phyloP scores from a whole-genome alignment of 2,329 filamentous ascomycete species.

The Cladorrhinum sp. region DNA sequence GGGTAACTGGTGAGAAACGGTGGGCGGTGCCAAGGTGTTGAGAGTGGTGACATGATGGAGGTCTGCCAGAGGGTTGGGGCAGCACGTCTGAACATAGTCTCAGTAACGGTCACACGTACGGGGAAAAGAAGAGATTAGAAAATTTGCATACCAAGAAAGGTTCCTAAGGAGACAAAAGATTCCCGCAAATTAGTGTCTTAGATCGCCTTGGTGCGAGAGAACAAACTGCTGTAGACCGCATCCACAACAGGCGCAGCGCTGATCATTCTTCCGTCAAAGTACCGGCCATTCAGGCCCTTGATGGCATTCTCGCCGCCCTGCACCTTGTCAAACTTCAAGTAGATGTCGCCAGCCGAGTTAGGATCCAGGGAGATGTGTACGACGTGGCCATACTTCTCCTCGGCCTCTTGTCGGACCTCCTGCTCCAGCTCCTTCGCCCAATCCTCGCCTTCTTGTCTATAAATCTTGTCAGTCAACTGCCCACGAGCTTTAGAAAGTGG shows the following conservation, averaged over 20 bases:
- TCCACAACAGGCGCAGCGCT: slow-evolving; percentile 95
- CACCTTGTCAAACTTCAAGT: slow-evolving; percentile 96
- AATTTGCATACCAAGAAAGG: slow-evolving; percentile 27
- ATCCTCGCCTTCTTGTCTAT: slow-evolving; percentile 76
- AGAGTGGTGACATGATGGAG: not conserved
- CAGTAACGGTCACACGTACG: not conserved
- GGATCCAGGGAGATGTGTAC: slow-evolving; percentile 95
- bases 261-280: slow-evolving; percentile 90
- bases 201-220: slow-evolving; percentile 80
- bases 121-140: not conserved
- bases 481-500: not conserved
- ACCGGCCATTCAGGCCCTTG: slow-evolving; percentile 94
- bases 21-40: not conserved
- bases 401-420: slow-evolving; percentile 89
- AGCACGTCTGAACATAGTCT: slow-evolving; percentile 8
- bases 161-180: slow-evolving; percentile 45
- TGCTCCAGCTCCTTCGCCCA: slow-evolving; percentile 95
- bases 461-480: slow-evolving; percentile 33
- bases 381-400: slow-evolving; percentile 93
- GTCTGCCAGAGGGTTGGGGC: not conserved
- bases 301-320: slow-evolving; percentile 96
- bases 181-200: slow-evolving; percentile 59
- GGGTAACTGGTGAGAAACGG: not conserved
- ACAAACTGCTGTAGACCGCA: slow-evolving; percentile 96
- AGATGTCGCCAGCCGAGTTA: slow-evolving; percentile 93